Conservation (phyloP, 371 early-diverging fungal species). For the Gilbertella persicaria region DNA sequence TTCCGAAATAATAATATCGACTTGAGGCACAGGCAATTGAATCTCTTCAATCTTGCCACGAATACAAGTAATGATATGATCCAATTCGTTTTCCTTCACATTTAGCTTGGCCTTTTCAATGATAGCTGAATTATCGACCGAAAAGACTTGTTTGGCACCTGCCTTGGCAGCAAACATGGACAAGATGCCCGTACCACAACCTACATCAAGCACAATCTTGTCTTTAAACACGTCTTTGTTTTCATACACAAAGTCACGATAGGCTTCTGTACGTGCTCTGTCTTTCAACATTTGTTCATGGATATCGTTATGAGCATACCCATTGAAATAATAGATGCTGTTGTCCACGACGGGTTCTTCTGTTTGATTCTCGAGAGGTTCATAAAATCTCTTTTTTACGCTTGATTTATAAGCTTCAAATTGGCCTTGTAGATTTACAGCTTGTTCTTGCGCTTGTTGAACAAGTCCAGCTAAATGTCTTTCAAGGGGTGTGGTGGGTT, state of each 20-base stretch:
- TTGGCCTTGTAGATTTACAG: conserved; percentile 52
- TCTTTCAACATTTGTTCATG: conserved; percentile 74
- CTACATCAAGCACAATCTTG: conserved; percentile 55
- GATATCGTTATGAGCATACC: conserved; percentile 77
- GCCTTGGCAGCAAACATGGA: conserved; percentile 23
- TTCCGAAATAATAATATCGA: conserved; percentile 89
- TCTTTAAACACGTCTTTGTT: conserved; percentile 86
- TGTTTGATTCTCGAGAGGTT: conserved; percentile 34
- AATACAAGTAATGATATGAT: conserved; percentile 67
- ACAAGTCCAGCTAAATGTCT: conserved; percentile 54
- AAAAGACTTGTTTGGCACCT: conserved; percentile 60
- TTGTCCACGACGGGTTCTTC: conserved; percentile 31
- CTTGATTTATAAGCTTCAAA: conserved; percentile 70
- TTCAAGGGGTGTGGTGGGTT: conserved; percentile 60
- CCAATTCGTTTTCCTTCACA: conserved; percentile 77
- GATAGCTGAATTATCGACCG: conserved; percentile 86
- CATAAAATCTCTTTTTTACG: conserved; percentile 74
- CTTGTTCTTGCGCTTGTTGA: conserved; percentile 51
- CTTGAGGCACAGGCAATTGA: conserved; percentile 72
- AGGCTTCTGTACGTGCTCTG: conserved; percentile 78
- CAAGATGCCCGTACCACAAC: conserved; percentile 19
- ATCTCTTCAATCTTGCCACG: conserved; percentile 89
- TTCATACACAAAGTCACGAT: conserved; percentile 80
- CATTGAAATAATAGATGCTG: conserved; percentile 83
- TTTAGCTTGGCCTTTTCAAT: conserved; percentile 82